Evolutionary conservation across 2,329 filamentous ascomycete genomes (phyloP).

Genomic region (Ophiostoma fasciatum): DNA sequence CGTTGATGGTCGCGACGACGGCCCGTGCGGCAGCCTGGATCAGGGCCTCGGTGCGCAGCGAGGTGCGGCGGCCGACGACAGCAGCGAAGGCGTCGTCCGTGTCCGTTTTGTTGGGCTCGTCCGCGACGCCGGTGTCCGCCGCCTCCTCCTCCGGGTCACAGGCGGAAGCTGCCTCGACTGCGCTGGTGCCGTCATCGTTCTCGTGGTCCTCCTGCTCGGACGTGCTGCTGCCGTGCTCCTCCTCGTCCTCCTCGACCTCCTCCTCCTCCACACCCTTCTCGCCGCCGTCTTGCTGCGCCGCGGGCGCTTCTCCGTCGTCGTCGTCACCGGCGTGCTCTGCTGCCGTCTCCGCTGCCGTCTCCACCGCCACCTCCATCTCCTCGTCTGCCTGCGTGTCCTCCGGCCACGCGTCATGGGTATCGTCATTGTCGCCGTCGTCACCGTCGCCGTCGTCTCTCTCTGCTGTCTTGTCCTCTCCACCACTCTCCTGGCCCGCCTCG

Average conservation of each 20-base stretch:
- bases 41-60: constrained; percentile 32
- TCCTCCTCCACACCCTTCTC: background rate
- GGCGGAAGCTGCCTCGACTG: too few relatives aligned
- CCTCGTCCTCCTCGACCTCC: background rate
- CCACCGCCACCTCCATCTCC: background rate
- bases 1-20: constrained; percentile 32
- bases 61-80: constrained; percentile 22
- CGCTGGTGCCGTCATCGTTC: background rate
- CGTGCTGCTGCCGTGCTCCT: background rate
- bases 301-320: background rate
- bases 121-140: background rate
- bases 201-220: background rate
- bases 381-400: background rate
- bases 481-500: too few relatives aligned
- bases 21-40: constrained; percentile 38
- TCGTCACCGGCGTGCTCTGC: background rate
- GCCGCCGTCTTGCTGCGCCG: background rate
- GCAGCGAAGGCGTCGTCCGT: background rate
- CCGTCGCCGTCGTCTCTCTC: too few relatives aligned
- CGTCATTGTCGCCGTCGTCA: background rate
- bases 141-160: too few relatives aligned
- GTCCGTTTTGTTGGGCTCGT: too few relatives aligned
- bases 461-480: too few relatives aligned
- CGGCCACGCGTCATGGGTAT: background rate
- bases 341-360: too few relatives aligned